phyloP scores from a whole-genome alignment of 306 rosid species.

The Nissolia schottii region DNA sequence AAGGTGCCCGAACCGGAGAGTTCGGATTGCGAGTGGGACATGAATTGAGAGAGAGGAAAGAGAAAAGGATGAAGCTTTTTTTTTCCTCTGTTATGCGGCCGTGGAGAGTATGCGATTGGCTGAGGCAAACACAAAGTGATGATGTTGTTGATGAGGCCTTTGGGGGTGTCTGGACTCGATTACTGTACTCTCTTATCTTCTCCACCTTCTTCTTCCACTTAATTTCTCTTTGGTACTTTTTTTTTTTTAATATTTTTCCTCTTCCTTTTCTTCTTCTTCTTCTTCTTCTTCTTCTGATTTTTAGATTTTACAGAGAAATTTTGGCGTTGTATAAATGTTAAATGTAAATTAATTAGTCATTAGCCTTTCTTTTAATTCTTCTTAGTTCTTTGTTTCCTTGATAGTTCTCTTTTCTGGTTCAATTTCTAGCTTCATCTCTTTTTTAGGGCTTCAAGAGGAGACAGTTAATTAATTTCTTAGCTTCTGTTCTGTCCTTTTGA shows the following conservation, averaged over 20 bases:
- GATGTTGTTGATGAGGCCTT: constrained; percentile 58
- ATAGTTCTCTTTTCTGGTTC: neutral
- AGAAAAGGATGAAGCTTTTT: neutral
- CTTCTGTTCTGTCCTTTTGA: neutral
- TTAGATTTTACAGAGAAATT: constrained; percentile 51
- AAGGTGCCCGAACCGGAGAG: constrained; percentile 85
- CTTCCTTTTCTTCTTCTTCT: neutral
- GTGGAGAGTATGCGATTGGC: constrained; percentile 40
- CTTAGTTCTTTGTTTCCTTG: neutral
- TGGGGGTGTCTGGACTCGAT: constrained; percentile 31
- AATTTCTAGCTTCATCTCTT: neutral
- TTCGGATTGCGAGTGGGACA: constrained; percentile 57
- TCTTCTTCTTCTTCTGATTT: neutral
- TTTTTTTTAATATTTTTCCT: too few species aligned
- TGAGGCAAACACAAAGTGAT: constrained; percentile 51
- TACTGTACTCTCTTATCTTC: constrained; percentile 19
- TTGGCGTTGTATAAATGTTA: constrained; percentile 58
- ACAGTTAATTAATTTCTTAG: neutral
- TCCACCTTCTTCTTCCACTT: neutral
- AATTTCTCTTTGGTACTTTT: neutral
- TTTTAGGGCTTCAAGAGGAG: neutral
- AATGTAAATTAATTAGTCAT: constrained; percentile 52
- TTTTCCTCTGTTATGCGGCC: neutral
- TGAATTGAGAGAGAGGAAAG: constrained; percentile 21
- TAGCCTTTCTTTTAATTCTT: constrained; percentile 4